Evolutionary conservation across 768 basidiomycete species (phyloP), one percentile per base, ranked within the genome.

Genomic region (Leccinum obscurum): DNA sequence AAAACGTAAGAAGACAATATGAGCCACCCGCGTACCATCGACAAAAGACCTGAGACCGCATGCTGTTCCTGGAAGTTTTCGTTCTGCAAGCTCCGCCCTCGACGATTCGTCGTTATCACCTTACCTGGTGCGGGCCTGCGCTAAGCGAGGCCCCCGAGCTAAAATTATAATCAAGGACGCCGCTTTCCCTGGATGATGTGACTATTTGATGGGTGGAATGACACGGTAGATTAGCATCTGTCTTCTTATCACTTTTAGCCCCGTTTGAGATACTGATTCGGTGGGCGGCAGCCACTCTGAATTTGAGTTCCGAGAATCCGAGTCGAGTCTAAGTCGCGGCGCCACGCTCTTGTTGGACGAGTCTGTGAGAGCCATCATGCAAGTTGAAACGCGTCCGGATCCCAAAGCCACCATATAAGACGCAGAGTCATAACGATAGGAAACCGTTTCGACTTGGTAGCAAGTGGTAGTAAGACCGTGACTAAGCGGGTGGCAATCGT

Each of bases 11-110:
- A 59, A 13, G 26, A 34, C 51, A 53, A 54, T 41, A 50, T n/a
- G 52, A 52, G 22, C 10, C 44, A 30, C 30, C 30, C 30, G 55
- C 75, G 8, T 67, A 89, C 95, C 95, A 98, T 98, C 39, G 93
- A 95, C 24, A 98, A 76, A 41, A 98, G 76, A 1, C 95, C 95
- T 1, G 95, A 87, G 1, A 82, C 88, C 0, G 79, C 84, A 70
- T 98, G 96, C 72, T 95, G 95, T 68, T 93, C 85, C 57, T 83
- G 81, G 70, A 98, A 98, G 74, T 94, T 98, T 78, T 98, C 17
- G 28, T 13, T 85, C 59, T 49, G 95, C 95, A 1, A 88, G 77
- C 10, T 32, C 32, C 30, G 9, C 80, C 14, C 76, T 96, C 7
- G 82, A 87, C 6, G 92, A 96, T 63, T 92, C 91, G 81, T 14